A percentile compares a stretch with the other conserved stretches of the same genome.
phyloP scores from a whole-genome alignment of 108 stramenopile species.

The Nannochloropsis granulata region DNA sequence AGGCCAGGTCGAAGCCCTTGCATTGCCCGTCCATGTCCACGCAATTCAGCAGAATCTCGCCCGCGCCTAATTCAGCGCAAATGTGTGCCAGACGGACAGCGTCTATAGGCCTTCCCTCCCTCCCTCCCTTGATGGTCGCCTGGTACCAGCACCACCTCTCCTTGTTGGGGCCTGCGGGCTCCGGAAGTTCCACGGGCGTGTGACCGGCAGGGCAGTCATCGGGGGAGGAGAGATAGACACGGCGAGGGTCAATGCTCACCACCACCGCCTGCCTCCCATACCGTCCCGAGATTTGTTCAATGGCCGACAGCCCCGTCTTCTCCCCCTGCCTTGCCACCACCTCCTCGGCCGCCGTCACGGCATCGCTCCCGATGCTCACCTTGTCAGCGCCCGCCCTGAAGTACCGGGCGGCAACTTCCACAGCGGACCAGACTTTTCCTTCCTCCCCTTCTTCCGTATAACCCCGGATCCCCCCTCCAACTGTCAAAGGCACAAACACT shows the following conservation, averaged over 20 bases:
- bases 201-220: background rate
- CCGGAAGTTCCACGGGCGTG: conserved; percentile 22
- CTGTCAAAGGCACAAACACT: conserved; percentile 91
- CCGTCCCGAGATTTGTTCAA: conserved; percentile 68
- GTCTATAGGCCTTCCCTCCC: conserved; percentile 75
- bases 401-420: conserved; percentile 90
- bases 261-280: conserved; percentile 98
- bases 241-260: conserved; percentile 87
- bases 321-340: conserved; percentile 22
- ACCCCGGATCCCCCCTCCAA: conserved; percentile 92
- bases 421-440: conserved; percentile 49
- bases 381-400: conserved; percentile 99
- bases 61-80: conserved; percentile 73
- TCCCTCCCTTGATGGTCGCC: conserved; percentile 89
- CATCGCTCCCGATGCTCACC: conserved; percentile 83
- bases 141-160: conserved; percentile 88
- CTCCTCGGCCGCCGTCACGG: conserved; percentile 71
- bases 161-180: conserved; percentile 53
- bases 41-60: conserved; percentile 96
- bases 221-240: conserved; percentile 56
- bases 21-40: conserved; percentile 97
- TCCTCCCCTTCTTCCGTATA: conserved; percentile 64
- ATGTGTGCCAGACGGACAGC: conserved; percentile 68
- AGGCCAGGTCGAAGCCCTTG: conserved; percentile 75
- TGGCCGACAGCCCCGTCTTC: conserved; percentile 60